Evolutionary conservation across 192 early-diverging fungal genomes (phyloP).

Genomic region (Linnemannia elongata): DNA sequence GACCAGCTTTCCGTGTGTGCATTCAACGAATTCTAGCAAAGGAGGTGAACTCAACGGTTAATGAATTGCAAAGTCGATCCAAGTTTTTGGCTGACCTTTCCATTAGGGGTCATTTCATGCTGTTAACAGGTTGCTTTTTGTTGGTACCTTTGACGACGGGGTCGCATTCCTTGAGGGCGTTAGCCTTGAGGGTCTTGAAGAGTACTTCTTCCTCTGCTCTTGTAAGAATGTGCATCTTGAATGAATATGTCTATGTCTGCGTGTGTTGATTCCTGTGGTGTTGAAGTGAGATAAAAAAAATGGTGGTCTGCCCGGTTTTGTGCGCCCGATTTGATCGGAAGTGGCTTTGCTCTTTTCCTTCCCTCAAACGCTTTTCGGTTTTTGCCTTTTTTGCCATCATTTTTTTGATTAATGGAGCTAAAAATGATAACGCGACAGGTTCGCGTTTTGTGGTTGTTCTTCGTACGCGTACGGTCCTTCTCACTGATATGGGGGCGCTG

Average conservation of each 20-base stretch:
- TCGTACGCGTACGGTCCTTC: too few relatives aligned
- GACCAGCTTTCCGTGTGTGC: conserved; percentile 66
- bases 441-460: too few relatives aligned
- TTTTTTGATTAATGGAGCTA: background rate
- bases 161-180: conserved; percentile 65
- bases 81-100: background rate
- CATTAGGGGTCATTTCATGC: background rate
- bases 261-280: background rate
- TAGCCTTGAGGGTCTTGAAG: conserved; percentile 65
- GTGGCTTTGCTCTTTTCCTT: conserved; percentile 25
- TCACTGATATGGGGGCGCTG: too few relatives aligned
- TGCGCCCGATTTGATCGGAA: conserved; percentile 12
- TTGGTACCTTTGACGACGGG: conserved; percentile 61
- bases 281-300: background rate
- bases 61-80: background rate
- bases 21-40: conserved; percentile 65
- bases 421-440: background rate
- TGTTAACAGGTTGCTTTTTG: background rate
- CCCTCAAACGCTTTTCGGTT: background rate
- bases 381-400: background rate
- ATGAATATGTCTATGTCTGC: too few relatives aligned
- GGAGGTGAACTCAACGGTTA: background rate
- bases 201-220: conserved; percentile 67
- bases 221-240: conserved; percentile 61
- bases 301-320: background rate